Evolutionary conservation across 108 stramenopile genomes (phyloP), one percentile per base, ranked within the genome.

Genomic region (Cylindrotheca fusiformis): DNA sequence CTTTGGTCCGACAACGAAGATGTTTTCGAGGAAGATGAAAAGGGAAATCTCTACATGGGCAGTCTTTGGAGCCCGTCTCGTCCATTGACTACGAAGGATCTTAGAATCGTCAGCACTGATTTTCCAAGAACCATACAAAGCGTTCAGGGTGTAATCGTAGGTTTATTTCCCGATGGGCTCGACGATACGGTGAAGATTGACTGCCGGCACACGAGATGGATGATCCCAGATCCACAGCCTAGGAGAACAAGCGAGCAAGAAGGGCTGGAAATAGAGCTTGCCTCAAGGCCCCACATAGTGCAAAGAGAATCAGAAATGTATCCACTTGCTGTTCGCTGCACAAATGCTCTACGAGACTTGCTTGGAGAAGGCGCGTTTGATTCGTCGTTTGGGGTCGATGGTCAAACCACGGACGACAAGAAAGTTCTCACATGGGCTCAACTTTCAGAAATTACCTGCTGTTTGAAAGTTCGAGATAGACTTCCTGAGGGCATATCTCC

Each of bases 141-240:
- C 23, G 91, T 88, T 0, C 91, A 89, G 54, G 88, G 82, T 12
- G 46, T 89, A 22, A 55, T 90, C 32, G 72, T 85, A 5, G 88
- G 91, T 2, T 63, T 89, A 8, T 89, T 87, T 59, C 81, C 85
- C 8, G 80, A 86, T 45, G 69, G 56, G 8, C 14, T 50, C 18
- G 23, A 29, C 12, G 0, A 28, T 28, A 58, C 69, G 17, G 75
- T 88, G 26, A 54, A 69, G n/a, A 88, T 91, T 50, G 86, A 92
- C 52, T 75, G 83, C 8, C 71, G 82, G 33, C 47, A 85, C 31
- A 88, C 91, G 8, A 21, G 14, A 1, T 81, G 69, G 67, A 68
- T 90, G 63, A 90, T 93, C 50, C 91, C 91, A 0, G 91, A 93
- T 65, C 91, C 91, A 0, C 88, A 90, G 60, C 91, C 91, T 17